phyloP scores from a whole-genome alignment of 2,329 filamentous ascomycete genomes.

The Phaeosphaeriaceae sp. region DNA sequence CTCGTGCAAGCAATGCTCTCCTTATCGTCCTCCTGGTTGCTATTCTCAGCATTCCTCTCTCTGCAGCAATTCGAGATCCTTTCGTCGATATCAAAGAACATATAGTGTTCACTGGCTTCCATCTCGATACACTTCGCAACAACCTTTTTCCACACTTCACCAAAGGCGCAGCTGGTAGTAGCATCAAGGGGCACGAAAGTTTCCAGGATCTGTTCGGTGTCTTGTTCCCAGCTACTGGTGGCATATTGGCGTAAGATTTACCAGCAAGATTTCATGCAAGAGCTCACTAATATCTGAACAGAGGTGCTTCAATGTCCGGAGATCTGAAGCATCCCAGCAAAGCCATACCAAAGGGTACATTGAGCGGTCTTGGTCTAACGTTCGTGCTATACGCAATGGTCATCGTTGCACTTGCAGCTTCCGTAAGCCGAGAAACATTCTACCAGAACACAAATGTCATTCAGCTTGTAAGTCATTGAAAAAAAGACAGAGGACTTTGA shows the following conservation, averaged over 20 bases:
- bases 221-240: constrained; percentile 76
- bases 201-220: constrained; percentile 88
- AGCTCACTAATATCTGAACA: constrained; percentile 50
- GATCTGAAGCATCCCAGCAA: constrained; percentile 84
- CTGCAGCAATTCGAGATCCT: constrained; percentile 72
- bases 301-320: constrained; percentile 88
- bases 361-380: constrained; percentile 78
- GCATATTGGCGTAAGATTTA: constrained; percentile 62
- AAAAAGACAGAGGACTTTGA: background rate
- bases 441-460: constrained; percentile 80
- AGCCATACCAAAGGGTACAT: constrained; percentile 83
- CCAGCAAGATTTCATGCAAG: background rate
- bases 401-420: constrained; percentile 79
- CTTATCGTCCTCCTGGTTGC: constrained; percentile 75
- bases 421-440: constrained; percentile 76
- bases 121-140: constrained; percentile 71
- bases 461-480: constrained; percentile 65
- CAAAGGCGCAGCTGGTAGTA: constrained; percentile 67
- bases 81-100: constrained; percentile 70
- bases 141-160: constrained; percentile 76
- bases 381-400: constrained; percentile 79
- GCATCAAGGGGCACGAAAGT: constrained; percentile 69
- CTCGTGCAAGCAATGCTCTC: constrained; percentile 79
- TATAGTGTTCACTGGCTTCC: constrained; percentile 81
- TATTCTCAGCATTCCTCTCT: constrained; percentile 82